These are phyloP conservation scores for Backusella morwellensis DNA, from an alignment of 192 early-diverging fungal species.

Conservation along the genomic window DNA sequence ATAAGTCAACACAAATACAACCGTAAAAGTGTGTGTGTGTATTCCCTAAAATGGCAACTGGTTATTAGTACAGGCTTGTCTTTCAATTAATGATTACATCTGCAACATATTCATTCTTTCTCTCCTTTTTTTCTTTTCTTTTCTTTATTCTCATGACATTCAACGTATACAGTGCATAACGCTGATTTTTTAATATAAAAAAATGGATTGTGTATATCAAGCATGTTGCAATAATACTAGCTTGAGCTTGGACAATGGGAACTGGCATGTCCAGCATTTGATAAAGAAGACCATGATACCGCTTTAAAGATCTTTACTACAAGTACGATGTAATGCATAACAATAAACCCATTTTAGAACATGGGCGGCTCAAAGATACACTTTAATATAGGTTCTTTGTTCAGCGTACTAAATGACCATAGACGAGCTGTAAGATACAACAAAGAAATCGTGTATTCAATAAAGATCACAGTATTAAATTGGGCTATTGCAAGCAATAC, in stretches of 20 bases:
- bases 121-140: too few relatives aligned
- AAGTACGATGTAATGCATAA: constrained; percentile 28
- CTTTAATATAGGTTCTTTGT: constrained; percentile 88
- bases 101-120: background rate
- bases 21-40: too few relatives aligned
- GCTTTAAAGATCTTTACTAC: constrained; percentile 70
- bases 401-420: constrained; percentile 64
- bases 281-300: constrained; percentile 62
- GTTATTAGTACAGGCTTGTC: background rate
- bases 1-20: too few relatives aligned
- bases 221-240: constrained; percentile 28
- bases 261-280: constrained; percentile 70
- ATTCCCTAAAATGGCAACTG: background rate
- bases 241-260: constrained; percentile 83
- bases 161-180: background rate
- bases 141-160: background rate
- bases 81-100: background rate
- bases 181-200: background rate
- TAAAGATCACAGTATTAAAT: constrained; percentile 49
- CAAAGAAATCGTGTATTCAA: background rate
- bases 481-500: constrained; percentile 73
- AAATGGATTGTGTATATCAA: background rate
- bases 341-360: constrained; percentile 31
- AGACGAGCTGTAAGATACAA: constrained; percentile 66
- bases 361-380: constrained; percentile 92